Evolutionary conservation across 1,284 basidiomycete species (phyloP).

Genomic region (Trichosporon faecale): DNA sequence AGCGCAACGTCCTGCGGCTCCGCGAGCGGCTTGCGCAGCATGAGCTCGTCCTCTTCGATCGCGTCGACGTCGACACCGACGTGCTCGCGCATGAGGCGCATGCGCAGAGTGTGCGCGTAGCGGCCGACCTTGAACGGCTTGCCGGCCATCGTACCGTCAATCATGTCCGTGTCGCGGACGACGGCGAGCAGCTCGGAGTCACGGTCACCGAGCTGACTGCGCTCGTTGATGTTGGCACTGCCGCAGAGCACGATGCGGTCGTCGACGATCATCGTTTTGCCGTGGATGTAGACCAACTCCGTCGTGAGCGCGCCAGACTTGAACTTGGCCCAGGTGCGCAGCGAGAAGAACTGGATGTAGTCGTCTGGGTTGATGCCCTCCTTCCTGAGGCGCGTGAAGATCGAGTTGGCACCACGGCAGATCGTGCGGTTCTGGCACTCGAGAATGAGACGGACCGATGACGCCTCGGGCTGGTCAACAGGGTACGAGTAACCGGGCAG

Average conservation of each 20-base stretch:
- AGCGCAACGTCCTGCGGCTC: constrained; percentile 60
- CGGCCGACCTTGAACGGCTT: constrained; percentile 92
- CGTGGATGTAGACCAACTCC: constrained; percentile 90
- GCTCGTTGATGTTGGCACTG: constrained; percentile 99
- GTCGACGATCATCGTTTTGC: constrained; percentile 85
- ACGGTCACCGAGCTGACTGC: constrained; percentile 90
- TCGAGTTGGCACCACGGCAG: constrained; percentile 83
- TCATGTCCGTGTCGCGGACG: constrained; percentile 94
- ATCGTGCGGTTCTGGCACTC: constrained; percentile 92
- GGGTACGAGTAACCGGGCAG: constrained; percentile 93
- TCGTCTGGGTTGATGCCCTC: constrained; percentile 91
- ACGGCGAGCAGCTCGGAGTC: constrained; percentile 93
- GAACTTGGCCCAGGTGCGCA: constrained; percentile 92
- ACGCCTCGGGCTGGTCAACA: constrained; percentile 87
- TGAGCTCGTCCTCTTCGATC: constrained; percentile 71
- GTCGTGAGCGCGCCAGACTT: constrained; percentile 80
- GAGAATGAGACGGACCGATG: constrained; percentile 86
- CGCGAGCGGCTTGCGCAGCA: constrained; percentile 60
- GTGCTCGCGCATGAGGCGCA: constrained; percentile 95
- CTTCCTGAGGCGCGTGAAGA: constrained; percentile 79
- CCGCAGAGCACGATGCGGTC: constrained; percentile 94
- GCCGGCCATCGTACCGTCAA: constrained; percentile 89
- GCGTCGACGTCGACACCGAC: constrained; percentile 91
- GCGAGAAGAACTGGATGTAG: constrained; percentile 86
- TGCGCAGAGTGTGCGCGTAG: constrained; percentile 89